A percentile compares a stretch with the other conserved stretches of the same genome.
Conservation (phyloP, 176 grass and related monocot genomes). For the Calamus simplicifolius region DNA sequence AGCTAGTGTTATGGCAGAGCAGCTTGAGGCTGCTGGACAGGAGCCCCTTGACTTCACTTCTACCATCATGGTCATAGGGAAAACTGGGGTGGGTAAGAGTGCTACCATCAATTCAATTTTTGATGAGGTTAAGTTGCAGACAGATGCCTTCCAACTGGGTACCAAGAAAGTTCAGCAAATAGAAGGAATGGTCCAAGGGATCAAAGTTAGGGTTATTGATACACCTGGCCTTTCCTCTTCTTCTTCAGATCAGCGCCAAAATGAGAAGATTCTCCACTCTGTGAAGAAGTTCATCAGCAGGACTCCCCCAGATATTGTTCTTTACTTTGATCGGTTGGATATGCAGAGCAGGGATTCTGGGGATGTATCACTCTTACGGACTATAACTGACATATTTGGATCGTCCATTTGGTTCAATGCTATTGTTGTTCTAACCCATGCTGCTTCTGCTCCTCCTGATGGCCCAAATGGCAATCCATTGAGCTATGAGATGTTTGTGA, state of each 20-base stretch:
- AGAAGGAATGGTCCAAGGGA: constrained; percentile 62
- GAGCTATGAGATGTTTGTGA: constrained; percentile 97
- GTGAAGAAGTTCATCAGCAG: constrained; percentile 69
- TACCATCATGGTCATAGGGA: constrained; percentile 90
- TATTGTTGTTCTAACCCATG: constrained; percentile 88
- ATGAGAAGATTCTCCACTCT: constrained; percentile 73
- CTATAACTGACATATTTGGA: constrained; percentile 70
- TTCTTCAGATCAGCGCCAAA: constrained; percentile 56
- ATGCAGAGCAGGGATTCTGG: constrained; percentile 77
- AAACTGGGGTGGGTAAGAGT: constrained; percentile 93
- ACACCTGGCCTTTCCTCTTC: constrained; percentile 83
- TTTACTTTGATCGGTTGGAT: constrained; percentile 93
- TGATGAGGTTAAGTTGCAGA: constrained; percentile 50
- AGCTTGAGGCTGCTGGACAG: constrained; percentile 58
- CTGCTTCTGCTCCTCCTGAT: constrained; percentile 88
- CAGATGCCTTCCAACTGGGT: constrained; percentile 70
- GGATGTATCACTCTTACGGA: constrained; percentile 63
- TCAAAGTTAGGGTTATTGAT: constrained; percentile 82
- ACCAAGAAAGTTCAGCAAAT: constrained; percentile 69
- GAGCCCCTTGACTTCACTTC: constrained; percentile 73
- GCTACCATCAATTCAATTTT: constrained; percentile 91
- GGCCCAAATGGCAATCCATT: constrained; percentile 72
- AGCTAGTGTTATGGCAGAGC: constrained; percentile 72
- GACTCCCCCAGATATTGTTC: constrained; percentile 79
- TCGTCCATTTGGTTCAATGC: constrained; percentile 89